A percentile compares a stretch with the other conserved stretches of the same genome.
Conservation (phyloP, 2,329 filamentous ascomycete species). For the Harringtonia aguacate region DNA sequence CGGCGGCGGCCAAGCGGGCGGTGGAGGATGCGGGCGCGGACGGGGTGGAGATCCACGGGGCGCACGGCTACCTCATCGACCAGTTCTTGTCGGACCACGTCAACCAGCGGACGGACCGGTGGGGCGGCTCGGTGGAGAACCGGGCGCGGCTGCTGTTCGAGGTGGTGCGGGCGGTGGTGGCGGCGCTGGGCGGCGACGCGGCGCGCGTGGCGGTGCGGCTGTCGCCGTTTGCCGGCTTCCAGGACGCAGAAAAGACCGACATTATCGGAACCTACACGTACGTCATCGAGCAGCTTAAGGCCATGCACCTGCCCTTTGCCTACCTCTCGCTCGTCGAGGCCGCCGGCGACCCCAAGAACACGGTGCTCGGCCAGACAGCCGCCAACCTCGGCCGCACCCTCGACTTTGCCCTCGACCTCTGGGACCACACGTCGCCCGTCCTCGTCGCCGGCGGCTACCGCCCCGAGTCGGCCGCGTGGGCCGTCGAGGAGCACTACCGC, state of each 20-base stretch:
- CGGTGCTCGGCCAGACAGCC: slow-evolving; percentile 22
- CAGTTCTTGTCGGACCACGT: slow-evolving; percentile 56
- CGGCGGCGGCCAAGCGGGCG: slow-evolving; percentile 39
- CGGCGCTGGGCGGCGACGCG: slow-evolving; percentile 39
- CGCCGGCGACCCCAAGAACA: slow-evolving; percentile 20
- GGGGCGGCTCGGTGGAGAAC: slow-evolving; percentile 64
- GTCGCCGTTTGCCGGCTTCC: slow-evolving; percentile 43
- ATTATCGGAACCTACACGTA: slow-evolving; percentile 1
- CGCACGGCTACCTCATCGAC: slow-evolving; percentile 68
- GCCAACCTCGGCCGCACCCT: slow-evolving; percentile 19
- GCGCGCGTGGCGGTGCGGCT: slow-evolving; percentile 40
- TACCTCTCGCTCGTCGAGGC: slow-evolving; percentile 49
- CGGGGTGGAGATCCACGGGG: slow-evolving; percentile 62
- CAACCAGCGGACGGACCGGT: slow-evolving; percentile 58
- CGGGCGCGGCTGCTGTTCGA: slow-evolving; percentile 58
- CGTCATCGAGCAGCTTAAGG: slow-evolving; percentile 2
- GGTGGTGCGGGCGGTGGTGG: slow-evolving; percentile 45
- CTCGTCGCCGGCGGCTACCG: slow-evolving; percentile 20
- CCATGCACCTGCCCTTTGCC: slow-evolving; percentile 24
- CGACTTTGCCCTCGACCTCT: slow-evolving; percentile 19
- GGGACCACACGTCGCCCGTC: slow-evolving; percentile 18
- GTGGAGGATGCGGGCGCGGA: slow-evolving; percentile 57
- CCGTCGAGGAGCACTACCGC: slow-evolving; percentile 17
- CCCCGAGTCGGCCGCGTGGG: slow-evolving; percentile 12
- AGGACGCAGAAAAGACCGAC: slow-evolving; percentile 40